Evolutionary conservation across 164 flowering plant species (phyloP), one percentile per base, ranked within the genome.

Genomic region (Echeveria elegans): DNA sequence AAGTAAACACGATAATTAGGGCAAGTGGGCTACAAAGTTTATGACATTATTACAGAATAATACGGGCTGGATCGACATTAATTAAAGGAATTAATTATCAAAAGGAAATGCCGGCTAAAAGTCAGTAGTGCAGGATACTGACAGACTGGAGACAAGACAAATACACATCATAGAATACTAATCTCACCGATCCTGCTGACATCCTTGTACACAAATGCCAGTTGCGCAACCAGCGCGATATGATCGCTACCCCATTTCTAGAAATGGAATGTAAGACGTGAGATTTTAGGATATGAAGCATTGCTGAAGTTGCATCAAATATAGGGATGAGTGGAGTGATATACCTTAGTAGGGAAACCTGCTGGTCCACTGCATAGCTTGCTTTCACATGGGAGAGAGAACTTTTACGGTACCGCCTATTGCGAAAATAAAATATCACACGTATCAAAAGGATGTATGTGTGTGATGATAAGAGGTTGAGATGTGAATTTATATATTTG

Each of bases 271-370:
- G 7, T 24, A 6, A 11, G 2, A 15, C 10, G 21, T 14, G 7
- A 34, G 41, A n/a, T 3, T 0, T n/a, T n/a, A n/a, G n/a, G n/a
- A n/a, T n/a, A n/a, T n/a, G n/a, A n/a, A n/a, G n/a, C n/a, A n/a
- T n/a, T n/a, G n/a, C n/a, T n/a, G n/a, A n/a, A n/a, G n/a, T n/a
- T n/a, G n/a, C n/a, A n/a, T n/a, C n/a, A n/a, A n/a, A n/a, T n/a
- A n/a, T n/a, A n/a, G n/a, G n/a, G n/a, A 6, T 19, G 11, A n/a
- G 6, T 6, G 38, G 38, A 5, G 38, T 5, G 16, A 19, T 6
- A 66, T 86, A 90, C 97, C 91, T 77, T 85, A 15, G 99, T 94
- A 58, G 99, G 99, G 74, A n/a, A n/a, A n/a, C n/a, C n/a, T n/a
- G n/a, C n/a, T n/a, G n/a, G n/a, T n/a, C n/a, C n/a, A n/a, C 68